Evolutionary conservation across 345 rosid genomes (phyloP).

Genomic region (Eucalyptus lansdowneana): DNA sequence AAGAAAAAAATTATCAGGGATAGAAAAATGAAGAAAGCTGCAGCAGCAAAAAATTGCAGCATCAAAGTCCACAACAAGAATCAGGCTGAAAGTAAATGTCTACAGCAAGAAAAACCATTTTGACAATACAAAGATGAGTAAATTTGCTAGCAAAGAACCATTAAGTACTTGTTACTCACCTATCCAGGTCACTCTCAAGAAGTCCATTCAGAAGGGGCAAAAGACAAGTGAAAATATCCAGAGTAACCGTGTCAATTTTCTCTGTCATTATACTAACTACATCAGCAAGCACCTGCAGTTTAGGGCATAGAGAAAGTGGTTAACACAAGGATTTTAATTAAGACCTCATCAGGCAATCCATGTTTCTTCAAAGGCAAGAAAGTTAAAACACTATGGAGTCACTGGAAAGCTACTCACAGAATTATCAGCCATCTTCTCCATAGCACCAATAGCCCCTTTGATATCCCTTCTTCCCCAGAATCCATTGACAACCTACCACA

Average conservation of each 20-base stretch:
- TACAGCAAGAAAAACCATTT: background rate
- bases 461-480: constrained; percentile 86
- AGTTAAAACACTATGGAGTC: background rate
- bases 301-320: background rate
- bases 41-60: background rate
- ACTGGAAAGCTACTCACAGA: constrained; percentile 33
- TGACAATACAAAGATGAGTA: background rate
- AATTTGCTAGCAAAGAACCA: background rate
- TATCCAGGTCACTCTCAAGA: constrained; percentile 79
- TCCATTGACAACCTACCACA: constrained; percentile 59
- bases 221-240: constrained; percentile 78
- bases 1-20: background rate
- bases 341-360: background rate
- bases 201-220: constrained; percentile 71
- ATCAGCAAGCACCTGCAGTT: constrained; percentile 75
- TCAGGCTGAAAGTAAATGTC: background rate
- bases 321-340: background rate
- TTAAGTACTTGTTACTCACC: constrained; percentile 24
- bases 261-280: constrained; percentile 48
- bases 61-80: background rate
- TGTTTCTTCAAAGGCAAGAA: background rate
- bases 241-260: constrained; percentile 62
- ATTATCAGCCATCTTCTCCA: constrained; percentile 95
- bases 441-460: constrained; percentile 56
- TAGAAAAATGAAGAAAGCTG: background rate